phyloP scores from a whole-genome alignment of 768 basidiomycete genomes.

The Mycena pura region DNA sequence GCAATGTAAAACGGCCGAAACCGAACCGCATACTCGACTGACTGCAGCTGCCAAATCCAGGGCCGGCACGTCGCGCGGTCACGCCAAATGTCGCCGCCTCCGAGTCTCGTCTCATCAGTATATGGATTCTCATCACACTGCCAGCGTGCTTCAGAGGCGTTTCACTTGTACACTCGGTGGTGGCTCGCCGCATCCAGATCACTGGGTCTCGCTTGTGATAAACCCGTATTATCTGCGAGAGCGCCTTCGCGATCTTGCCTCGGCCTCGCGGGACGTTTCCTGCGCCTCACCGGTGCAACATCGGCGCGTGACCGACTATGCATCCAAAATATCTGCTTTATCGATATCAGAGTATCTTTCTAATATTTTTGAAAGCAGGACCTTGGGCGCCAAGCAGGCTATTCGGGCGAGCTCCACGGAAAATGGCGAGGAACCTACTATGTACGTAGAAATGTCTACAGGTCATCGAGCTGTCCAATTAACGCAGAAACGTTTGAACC shows the following conservation, averaged over 20 bases:
- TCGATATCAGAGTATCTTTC: not conserved
- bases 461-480: too few species aligned
- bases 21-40: not conserved
- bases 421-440: too few species aligned
- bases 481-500: too few species aligned
- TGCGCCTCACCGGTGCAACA: not conserved
- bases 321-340: not conserved
- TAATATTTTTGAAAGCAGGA: too few species aligned
- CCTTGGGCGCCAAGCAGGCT: too few species aligned
- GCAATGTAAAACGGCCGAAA: too few species aligned
- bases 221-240: not conserved
- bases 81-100: constrained; percentile 1
- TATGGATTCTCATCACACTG: not conserved
- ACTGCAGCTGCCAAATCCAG: constrained; percentile 12
- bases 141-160: constrained; percentile 1
- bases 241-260: not conserved
- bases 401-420: too few species aligned
- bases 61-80: not conserved
- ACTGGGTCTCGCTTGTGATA: not conserved
- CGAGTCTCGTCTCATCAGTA: not conserved
- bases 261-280: constrained; percentile 4
- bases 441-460: too few species aligned
- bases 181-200: constrained; percentile 4
- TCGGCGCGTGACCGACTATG: too few species aligned
- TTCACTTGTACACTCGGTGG: not conserved